Evolutionary conservation across 805 yeast genomes (phyloP).

Genomic region (Cyberlindnera petersonii): DNA sequence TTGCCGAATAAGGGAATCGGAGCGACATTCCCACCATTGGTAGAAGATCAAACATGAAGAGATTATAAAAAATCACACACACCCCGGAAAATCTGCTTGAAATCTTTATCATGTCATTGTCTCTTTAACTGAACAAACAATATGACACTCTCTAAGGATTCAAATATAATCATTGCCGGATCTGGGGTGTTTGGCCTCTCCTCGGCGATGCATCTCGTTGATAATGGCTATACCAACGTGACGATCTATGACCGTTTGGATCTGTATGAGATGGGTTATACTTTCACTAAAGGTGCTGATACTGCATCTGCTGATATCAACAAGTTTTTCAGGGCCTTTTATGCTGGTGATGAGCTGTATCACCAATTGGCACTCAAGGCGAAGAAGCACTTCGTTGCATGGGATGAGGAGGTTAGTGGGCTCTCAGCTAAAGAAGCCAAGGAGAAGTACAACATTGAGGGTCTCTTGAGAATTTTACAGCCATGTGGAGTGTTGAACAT

Average conservation of each 20-base stretch:
- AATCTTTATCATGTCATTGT: not conserved
- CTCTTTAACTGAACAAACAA: not conserved
- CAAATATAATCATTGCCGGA: conserved; percentile 39
- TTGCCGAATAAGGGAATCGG: conserved; percentile 2
- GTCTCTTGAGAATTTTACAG: conserved; percentile 13
- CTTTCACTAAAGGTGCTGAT: conserved; percentile 36
- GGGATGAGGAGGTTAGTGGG: conserved; percentile 16
- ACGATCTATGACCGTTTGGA: conserved; percentile 38
- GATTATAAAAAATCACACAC: too few species aligned
- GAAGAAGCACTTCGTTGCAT: conserved; percentile 8
- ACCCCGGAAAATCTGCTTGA: too few species aligned
- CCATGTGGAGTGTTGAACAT: conserved; percentile 15
- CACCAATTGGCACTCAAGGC: conserved; percentile 26
- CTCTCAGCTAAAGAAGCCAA: conserved; percentile 12
- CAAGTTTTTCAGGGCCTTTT: conserved; percentile 37
- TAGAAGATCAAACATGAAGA: too few species aligned
- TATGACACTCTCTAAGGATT: conserved; percentile 3
- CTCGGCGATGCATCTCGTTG: conserved; percentile 38
- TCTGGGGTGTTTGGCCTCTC: conserved; percentile 51
- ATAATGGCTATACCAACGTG: conserved; percentile 35
- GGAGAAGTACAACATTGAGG: conserved; percentile 13
- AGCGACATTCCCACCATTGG: conserved; percentile 2
- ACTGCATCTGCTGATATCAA: conserved; percentile 40
- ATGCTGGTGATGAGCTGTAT: conserved; percentile 35
- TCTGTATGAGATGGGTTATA: conserved; percentile 26